Percentiles rank a stretch among this genome's conserved stretches.
Evolutionary conservation across 495 filamentous ascomycete species (phyloP).

Genomic region (Trichoderma reesei): DNA sequence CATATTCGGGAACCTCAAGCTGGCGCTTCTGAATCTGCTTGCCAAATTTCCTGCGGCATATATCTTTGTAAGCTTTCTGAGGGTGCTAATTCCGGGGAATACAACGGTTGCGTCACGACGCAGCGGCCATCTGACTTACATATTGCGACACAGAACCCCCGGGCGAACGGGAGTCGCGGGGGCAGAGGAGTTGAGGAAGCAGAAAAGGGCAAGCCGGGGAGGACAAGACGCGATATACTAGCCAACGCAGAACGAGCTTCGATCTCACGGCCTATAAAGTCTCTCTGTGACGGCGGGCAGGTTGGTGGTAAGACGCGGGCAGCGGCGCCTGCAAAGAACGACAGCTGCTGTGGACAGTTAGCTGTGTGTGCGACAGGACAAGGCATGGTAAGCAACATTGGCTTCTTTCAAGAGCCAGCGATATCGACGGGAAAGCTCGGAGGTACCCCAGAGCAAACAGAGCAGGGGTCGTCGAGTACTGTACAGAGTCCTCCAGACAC

Average conservation of each 20-base stretch:
- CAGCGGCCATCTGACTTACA: constrained; percentile 20
- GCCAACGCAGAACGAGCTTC: background rate
- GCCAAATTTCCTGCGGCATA: constrained; percentile 80
- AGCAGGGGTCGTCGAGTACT: background rate
- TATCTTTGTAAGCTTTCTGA: background rate
- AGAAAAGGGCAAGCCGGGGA: background rate
- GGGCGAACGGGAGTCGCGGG: constrained; percentile 5
- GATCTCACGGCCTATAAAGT: background rate
- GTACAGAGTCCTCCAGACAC: constrained; percentile 1
- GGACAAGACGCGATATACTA: background rate
- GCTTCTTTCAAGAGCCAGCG: background rate
- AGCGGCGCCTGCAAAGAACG: background rate
- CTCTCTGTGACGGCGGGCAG: background rate
- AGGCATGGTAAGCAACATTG: background rate
- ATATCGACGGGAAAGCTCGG: background rate
- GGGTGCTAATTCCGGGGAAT: background rate
- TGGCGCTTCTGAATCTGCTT: constrained; percentile 98
- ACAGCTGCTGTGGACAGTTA: background rate
- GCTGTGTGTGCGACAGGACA: background rate
- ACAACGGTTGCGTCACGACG: constrained; percentile 1
- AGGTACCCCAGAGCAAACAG: background rate
- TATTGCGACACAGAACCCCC: constrained; percentile 20
- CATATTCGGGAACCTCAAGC: constrained; percentile 98
- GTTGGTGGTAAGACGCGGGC: constrained; percentile 1
- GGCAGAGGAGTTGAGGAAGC: constrained; percentile 2